Base-by-base conservation (phyloP, 441 rosid genomes). In the Isatis lusitanica region DNA sequence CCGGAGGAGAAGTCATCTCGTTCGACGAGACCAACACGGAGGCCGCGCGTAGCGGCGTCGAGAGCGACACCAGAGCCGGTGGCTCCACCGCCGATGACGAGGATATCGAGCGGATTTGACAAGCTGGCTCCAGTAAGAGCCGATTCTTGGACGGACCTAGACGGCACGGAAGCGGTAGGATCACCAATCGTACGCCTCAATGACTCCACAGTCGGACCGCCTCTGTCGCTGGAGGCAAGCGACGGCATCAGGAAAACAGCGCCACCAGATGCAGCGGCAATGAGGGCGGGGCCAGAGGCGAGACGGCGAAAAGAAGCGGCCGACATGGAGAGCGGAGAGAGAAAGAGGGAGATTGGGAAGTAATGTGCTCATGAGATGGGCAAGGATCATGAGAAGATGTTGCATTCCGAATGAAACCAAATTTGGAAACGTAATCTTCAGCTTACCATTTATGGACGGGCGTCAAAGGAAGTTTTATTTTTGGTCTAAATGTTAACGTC, bases 1-100 rank as follows among this genome's bases (percentile, higher is more conserved):
- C 98, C 98, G 4, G 98, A 90, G 26, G 97, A 81, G 84, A 94
- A 94, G 76, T 94, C 98, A 72, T 94, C 98, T 17, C 98, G 82
- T 85, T 94, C 97, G 0, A 92, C 95, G 24, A 94, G 88, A 12
- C 98, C 97, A 44, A 92, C 97, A 17, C 91, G 93, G 42, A 92
- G 93, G 15, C 97, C 97, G 43, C 98, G 86, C 9, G 98, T 83
- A 50, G 62, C 86, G 46, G 96, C 97, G 71, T 94, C 98, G 6
- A 94, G 95, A 28, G 98, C 97, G 17, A 86, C 97, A 4, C 97
- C 97, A 52, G 82, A 80, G 18, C 98, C 97, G n/a, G 97, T 92
- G 82, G 97, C 97, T 62, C 98, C 98, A 47, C 98, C 97, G 36
- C 97, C 97, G 4, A 94, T 83, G 18, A 94, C 92, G 36, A 94